Percentiles rank a stretch among this genome's conserved stretches.
phyloP scores from a whole-genome alignment of 2,329 filamentous ascomycete genomes.

The Alternaria sp. region DNA sequence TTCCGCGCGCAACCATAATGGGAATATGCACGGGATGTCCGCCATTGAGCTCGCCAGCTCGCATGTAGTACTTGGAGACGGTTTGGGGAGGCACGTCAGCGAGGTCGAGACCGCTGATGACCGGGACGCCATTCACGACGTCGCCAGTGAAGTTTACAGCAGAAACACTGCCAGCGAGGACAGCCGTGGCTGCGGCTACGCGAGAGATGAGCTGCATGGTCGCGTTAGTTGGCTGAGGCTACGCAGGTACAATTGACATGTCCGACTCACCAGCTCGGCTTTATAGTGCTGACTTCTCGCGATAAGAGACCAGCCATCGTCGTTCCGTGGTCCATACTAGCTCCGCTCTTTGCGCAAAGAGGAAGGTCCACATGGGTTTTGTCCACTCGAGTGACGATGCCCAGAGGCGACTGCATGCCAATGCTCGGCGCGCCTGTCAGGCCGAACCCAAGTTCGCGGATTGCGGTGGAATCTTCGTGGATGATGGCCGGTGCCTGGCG shows the following conservation, averaged over 20 bases:
- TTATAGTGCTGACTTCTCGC: constrained; percentile 15
- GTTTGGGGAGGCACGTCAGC: constrained; percentile 45
- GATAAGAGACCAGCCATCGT: constrained; percentile 21
- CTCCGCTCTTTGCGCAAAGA: constrained; percentile 31
- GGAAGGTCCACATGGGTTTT: constrained; percentile 33
- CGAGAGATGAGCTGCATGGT: constrained; percentile 37
- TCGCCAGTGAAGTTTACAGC: constrained; percentile 42
- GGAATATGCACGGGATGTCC: constrained; percentile 48
- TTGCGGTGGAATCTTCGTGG: background rate
- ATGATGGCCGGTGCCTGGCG: background rate
- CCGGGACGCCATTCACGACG: constrained; percentile 40
- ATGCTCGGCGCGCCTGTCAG: constrained; percentile 1
- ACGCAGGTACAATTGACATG: background rate
- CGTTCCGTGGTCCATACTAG: background rate
- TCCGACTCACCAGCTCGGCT: background rate
- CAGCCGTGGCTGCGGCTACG: constrained; percentile 22
- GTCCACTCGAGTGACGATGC: constrained; percentile 35
- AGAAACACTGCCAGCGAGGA: constrained; percentile 21
- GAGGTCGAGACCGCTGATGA: constrained; percentile 45
- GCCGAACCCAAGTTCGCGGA: background rate
- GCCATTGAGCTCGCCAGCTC: constrained; percentile 48
- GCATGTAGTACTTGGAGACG: constrained; percentile 47
- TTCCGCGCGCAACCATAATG: constrained; percentile 48
- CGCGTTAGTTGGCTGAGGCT: constrained; percentile 1
- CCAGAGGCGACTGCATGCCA: constrained; percentile 25